Evolutionary conservation across 192 early-diverging fungal species (phyloP).

Genomic region (Backusella psychrophila): DNA sequence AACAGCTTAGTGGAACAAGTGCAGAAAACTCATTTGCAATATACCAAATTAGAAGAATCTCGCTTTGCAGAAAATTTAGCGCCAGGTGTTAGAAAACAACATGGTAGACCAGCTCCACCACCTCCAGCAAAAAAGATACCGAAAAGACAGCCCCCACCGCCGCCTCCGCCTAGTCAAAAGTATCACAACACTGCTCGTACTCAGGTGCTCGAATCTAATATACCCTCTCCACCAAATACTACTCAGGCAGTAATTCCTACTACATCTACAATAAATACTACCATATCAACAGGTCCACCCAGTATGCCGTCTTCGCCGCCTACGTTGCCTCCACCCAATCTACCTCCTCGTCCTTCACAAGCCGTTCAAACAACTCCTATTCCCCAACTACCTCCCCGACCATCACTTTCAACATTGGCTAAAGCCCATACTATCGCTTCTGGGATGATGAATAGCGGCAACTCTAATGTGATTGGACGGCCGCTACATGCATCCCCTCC

Average conservation of each 20-base stretch:
- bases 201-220: background rate
- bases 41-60: constrained; percentile 12
- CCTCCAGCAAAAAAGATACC: background rate
- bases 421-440: constrained; percentile 18
- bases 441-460: background rate
- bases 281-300: background rate
- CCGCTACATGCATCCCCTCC: background rate
- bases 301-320: background rate
- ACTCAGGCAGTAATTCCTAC: background rate
- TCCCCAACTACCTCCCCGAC: constrained; percentile 23
- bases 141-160: constrained; percentile 21
- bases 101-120: background rate
- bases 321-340: background rate
- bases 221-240: background rate
- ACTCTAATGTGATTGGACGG: background rate
- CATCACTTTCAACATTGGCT: constrained; percentile 18
- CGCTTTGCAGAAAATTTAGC: background rate
- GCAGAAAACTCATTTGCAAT: constrained; percentile 12
- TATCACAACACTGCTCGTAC: constrained; percentile 14
- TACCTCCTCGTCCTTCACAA: background rate
- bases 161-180: constrained; percentile 29
- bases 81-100: background rate
- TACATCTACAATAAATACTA: background rate
- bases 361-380: background rate
- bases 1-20: constrained; percentile 15